Percentiles rank a stretch among this genome's conserved stretches.
These are phyloP conservation scores for Apodospora peruviana DNA, from an alignment of 495 filamentous ascomycete genomes.

Conservation along the genomic window DNA sequence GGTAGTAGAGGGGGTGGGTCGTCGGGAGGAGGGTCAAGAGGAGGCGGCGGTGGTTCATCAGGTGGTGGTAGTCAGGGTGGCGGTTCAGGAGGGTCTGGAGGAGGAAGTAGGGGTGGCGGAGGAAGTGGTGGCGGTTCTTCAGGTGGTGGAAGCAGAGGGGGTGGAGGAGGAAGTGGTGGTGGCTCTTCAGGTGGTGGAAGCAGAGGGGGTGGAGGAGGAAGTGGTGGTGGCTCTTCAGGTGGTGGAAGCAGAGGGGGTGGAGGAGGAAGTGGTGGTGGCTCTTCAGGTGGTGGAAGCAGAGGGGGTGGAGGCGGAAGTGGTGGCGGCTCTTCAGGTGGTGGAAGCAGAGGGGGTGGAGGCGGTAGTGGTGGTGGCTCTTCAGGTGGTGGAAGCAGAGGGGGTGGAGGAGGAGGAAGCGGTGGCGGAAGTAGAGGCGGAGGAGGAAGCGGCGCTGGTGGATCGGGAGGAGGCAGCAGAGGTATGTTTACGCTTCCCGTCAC, in stretches of 20 bases:
- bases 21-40: conserved; percentile 1
- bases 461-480: not conserved
- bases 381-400: not conserved
- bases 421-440: conserved; percentile 3
- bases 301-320: conserved; percentile 4
- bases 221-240: not conserved
- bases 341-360: too few species aligned
- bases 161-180: conserved; percentile 2
- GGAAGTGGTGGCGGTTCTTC: conserved; percentile 1
- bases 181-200: conserved; percentile 3
- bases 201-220: not conserved
- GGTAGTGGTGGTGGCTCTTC: conserved; percentile 1
- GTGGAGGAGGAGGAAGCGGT: conserved; percentile 1
- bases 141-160: not conserved
- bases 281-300: conserved; percentile 2
- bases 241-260: not conserved
- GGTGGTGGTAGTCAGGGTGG: conserved; percentile 4
- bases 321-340: conserved; percentile 1
- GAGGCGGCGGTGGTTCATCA: conserved; percentile 3
- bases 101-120: conserved; percentile 1
- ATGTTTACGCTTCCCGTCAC: too few species aligned
- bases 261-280: conserved; percentile 2
- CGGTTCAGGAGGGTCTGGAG: conserved; percentile 5
- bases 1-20: conserved; percentile 3
- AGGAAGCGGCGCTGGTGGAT: not conserved